Conservation (phyloP, 352 stramenopile species). For the Phytophthora sojae region DNA sequence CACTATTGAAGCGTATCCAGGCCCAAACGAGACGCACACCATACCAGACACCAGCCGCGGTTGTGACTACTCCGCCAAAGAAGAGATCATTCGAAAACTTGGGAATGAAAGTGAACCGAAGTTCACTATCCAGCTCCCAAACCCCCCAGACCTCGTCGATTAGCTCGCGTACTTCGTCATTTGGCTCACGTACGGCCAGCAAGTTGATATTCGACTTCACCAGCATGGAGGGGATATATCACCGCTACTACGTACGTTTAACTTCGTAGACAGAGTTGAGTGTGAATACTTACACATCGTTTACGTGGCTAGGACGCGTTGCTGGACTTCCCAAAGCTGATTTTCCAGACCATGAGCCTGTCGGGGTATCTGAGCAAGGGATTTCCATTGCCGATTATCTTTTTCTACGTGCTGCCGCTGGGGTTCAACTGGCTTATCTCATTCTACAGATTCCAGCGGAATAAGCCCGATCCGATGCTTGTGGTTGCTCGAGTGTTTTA, state of each 20-base stretch:
- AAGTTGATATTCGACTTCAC: conserved; percentile 40
- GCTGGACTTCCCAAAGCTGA: conserved; percentile 51
- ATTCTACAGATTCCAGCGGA: conserved; percentile 61
- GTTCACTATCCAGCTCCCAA: not conserved
- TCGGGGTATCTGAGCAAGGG: conserved; percentile 47
- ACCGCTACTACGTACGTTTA: conserved; percentile 50
- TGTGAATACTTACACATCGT: not conserved
- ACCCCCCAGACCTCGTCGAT: conserved; percentile 8
- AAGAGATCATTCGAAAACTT: conserved; percentile 18
- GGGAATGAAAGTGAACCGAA: conserved; percentile 7
- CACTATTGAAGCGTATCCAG: conserved; percentile 25
- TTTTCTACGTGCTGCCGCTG: conserved; percentile 48
- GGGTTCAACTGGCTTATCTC: conserved; percentile 56
- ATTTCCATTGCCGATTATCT: conserved; percentile 49
- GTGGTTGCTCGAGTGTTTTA: conserved; percentile 52
- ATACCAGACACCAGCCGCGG: not conserved
- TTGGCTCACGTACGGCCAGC: conserved; percentile 18
- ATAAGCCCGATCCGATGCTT: conserved; percentile 35
- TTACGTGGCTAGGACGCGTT: conserved; percentile 26
- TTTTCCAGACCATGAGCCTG: conserved; percentile 52
- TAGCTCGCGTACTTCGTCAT: conserved; percentile 12
- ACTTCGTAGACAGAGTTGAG: not conserved
- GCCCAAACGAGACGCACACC: conserved; percentile 4
- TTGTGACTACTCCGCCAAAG: not conserved
- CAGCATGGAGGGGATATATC: conserved; percentile 45